Base-by-base conservation (phyloP, 192 early-diverging fungal genomes). In the Borealophlyctis nickersoniae region DNA sequence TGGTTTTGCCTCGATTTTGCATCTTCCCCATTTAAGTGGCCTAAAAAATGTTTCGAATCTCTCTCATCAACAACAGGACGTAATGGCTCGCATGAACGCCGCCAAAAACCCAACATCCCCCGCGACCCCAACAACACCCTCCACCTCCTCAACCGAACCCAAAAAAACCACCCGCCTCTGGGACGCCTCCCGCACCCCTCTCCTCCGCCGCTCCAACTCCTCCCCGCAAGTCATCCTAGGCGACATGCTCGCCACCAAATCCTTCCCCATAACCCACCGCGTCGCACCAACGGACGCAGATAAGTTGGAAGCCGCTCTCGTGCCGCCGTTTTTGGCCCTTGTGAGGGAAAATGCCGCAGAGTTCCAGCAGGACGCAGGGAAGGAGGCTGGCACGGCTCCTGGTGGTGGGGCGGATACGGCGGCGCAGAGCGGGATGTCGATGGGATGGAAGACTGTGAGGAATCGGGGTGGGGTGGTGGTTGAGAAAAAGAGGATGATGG, bases 391-490 rank as follows among this genome's bases (percentile, higher is more conserved):
- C 45, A n/a, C 45, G 9, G n/a, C n/a, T n/a, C n/a, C n/a, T n/a
- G n/a, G n/a, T n/a, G n/a, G n/a, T n/a, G 39, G 19, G 39, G 39
- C 39, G 39, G 39, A 45, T n/a, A n/a, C 39, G 39, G 39, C 39
- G 39, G 19, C 19, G 39, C 39, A 45, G 19, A 45, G 39, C 9
- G 39, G 9, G 39, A 45, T 7, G 39, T 45, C 9, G 19, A 45
- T 7, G 9, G 9, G 19, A 16, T 84, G 82, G 82, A 79, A 75
- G 51, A 71, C 63, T 19, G 36, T 72, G 13, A 76, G 77, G 57
- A 69, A 53, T 34, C 32, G 71, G 28, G 34, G 48, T 53, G 76
- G 72, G 14, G 63, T 84, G 29, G 29, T 49, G 23, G 31, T 81
- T 7, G 60, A 77, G 61, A 71, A 71, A 54, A 77, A 78, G 36